Conservation (phyloP, 352 stramenopile species). For the Phytophthora pseudosyringae region DNA sequence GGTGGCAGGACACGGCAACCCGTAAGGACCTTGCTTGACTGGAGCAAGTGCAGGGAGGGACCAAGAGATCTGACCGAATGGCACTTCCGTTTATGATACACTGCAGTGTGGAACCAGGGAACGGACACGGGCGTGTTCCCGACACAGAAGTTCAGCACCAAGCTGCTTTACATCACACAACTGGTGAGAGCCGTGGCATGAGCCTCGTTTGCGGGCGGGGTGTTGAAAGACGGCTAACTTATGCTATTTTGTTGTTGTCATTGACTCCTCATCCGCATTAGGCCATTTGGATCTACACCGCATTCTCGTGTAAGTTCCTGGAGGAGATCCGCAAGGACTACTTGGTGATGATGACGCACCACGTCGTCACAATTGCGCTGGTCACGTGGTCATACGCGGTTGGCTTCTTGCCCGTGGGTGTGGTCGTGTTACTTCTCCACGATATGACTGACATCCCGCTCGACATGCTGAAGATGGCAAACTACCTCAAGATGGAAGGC, state of each 20-base stretch:
- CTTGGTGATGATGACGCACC: constrained; percentile 91
- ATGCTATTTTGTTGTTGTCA: neutral
- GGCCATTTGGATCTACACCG: constrained; percentile 91
- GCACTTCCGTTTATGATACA: neutral
- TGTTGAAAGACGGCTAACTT: neutral
- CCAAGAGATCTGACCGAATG: constrained; percentile 6
- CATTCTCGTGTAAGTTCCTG: constrained; percentile 90
- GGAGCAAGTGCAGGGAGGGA: neutral
- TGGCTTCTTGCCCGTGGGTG: constrained; percentile 82
- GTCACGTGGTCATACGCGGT: constrained; percentile 86
- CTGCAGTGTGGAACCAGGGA: constrained; percentile 81
- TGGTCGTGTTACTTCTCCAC: constrained; percentile 86
- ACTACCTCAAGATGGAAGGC: constrained; percentile 90
- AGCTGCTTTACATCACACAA: constrained; percentile 86
- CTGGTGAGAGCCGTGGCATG: constrained; percentile 45
- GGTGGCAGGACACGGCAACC: constrained; percentile 88
- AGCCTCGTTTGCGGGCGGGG: neutral
- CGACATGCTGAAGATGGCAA: constrained; percentile 91
- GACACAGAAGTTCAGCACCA: constrained; percentile 81
- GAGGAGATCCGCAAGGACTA: constrained; percentile 91
- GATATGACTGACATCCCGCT: constrained; percentile 90
- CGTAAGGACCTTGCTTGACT: constrained; percentile 41
- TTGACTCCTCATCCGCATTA: constrained; percentile 16
- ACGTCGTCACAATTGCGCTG: constrained; percentile 87
- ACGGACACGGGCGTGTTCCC: constrained; percentile 75